phyloP scores from a whole-genome alignment of 2,329 filamentous ascomycete genomes.

The Fusarium sp. region DNA sequence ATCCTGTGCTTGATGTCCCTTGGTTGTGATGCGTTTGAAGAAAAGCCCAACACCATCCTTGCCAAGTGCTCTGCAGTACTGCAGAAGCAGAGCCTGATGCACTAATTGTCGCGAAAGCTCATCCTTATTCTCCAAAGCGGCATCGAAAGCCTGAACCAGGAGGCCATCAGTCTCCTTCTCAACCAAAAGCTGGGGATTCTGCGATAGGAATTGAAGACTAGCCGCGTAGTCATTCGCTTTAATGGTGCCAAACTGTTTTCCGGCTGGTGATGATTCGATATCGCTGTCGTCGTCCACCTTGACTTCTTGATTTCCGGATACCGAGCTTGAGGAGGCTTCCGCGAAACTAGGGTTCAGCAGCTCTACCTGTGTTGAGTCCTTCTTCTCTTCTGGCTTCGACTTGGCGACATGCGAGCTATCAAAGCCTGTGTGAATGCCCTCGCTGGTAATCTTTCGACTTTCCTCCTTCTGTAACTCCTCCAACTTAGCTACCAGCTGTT shows the following conservation, averaged over 20 bases:
- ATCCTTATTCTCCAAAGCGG: slow-evolving; percentile 79
- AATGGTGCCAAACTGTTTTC: slow-evolving; percentile 85
- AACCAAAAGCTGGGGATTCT: slow-evolving; percentile 80
- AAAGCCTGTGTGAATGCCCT: slow-evolving; percentile 89
- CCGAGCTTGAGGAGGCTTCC: slow-evolving; percentile 26
- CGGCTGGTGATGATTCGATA: slow-evolving; percentile 80
- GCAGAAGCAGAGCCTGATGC: slow-evolving; percentile 90
- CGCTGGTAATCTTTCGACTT: slow-evolving; percentile 91
- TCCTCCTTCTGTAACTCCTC: slow-evolving; percentile 88
- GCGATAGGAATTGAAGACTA: slow-evolving; percentile 80
- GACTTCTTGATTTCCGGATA: slow-evolving; percentile 30
- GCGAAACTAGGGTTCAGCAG: slow-evolving; percentile 77
- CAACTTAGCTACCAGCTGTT: slow-evolving; percentile 79
- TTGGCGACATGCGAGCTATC: slow-evolving; percentile 86
- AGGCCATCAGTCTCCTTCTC: slow-evolving; percentile 93
- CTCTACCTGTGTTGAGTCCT: slow-evolving; percentile 70
- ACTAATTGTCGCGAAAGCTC: slow-evolving; percentile 88
- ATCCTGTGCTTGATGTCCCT: slow-evolving; percentile 88
- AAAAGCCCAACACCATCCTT: slow-evolving; percentile 90
- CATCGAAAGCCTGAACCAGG: slow-evolving; percentile 91
- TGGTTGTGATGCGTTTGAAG: slow-evolving; percentile 94
- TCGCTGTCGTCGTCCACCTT: slow-evolving; percentile 74
- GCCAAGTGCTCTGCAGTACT: slow-evolving; percentile 93
- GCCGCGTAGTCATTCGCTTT: slow-evolving; percentile 78
- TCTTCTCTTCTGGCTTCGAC: slow-evolving; percentile 59